Evolutionary conservation across 495 filamentous ascomycete genomes (phyloP), one percentile per base, ranked within the genome.

Genomic region (Aspergillus baeticus): DNA sequence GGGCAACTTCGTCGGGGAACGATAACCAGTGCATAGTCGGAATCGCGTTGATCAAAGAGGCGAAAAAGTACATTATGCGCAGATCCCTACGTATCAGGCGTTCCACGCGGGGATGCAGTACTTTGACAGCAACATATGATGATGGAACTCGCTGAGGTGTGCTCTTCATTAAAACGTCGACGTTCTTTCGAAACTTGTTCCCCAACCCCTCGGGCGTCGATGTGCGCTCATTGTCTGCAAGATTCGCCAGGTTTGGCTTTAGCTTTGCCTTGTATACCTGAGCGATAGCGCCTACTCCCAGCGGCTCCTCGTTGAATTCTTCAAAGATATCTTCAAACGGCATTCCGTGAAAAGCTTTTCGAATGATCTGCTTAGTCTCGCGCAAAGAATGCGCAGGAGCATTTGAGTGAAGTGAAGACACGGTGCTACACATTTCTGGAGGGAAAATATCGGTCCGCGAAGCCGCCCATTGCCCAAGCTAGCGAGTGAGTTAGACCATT

Each of bases 401-500:
- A 67, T 97, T 80, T 3, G 93, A 97, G 67, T 99, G 95, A 5
- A 99, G 84, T 49, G 91, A 89, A 0, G 93, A 96, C 94, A 99
- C 95, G 64, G 89, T 84, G 34, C 78, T 82, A 72, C 95, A 99
- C 79, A 99, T 83, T 68, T 96, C 85, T 10, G 79, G 87, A n/a
- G 95, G 92, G 69, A 99, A 99, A 66, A 99, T 96, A 68, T 99
- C 95, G 54, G 93, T 88, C 64, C 95, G 83, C 4, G 94, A 97
- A 10, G 95, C 95, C 20, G 95, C 95, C 94, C 95, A 99, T 89
- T 99, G 95, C 21, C 95, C 95, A 51, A 99, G 84, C 91, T 96
- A 60, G 15, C 33, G 44, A n/a, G 15, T 14, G 21, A 17, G 44
- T 20, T 35, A 35, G 10, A 43, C 10, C 17, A 2, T 15, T 13